A percentile compares a stretch with the other conserved stretches of the same genome.
These are phyloP conservation scores for Neocallimastix lanati DNA, from an alignment of 192 early-diverging fungal species.

Conservation along the genomic window DNA sequence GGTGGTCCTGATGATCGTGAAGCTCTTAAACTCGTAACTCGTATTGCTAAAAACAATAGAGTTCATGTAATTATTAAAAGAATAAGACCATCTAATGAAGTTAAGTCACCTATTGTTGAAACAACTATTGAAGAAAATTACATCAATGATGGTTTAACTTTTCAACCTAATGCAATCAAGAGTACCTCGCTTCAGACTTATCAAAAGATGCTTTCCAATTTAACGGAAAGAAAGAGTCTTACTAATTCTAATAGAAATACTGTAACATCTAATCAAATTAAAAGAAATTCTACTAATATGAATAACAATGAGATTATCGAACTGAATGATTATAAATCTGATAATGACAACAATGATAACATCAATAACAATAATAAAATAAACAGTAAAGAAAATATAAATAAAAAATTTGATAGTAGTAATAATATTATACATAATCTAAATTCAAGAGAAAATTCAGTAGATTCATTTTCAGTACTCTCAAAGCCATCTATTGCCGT, in stretches of 20 bases:
- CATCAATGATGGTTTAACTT: neutral
- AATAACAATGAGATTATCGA: too few species aligned
- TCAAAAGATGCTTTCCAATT: neutral
- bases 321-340: too few species aligned
- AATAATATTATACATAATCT: neutral
- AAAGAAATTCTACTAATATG: neutral
- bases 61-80: neutral
- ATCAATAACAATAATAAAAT: too few species aligned
- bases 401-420: too few species aligned
- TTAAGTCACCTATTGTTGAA: neutral
- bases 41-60: neutral
- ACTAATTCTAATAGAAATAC: neutral
- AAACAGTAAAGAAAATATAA: too few species aligned
- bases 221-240: neutral
- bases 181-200: neutral
- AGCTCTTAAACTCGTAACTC: neutral
- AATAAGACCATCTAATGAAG: neutral
- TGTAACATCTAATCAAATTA: neutral
- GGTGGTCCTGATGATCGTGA: neutral
- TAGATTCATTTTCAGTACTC: neutral
- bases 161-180: neutral
- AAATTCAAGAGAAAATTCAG: neutral
- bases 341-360: too few species aligned
- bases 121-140: too few species aligned
- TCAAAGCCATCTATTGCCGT: neutral